Conservation (phyloP, 1,139 yeast genomes). For the Chernovozyma sophiae-reginae region DNA sequence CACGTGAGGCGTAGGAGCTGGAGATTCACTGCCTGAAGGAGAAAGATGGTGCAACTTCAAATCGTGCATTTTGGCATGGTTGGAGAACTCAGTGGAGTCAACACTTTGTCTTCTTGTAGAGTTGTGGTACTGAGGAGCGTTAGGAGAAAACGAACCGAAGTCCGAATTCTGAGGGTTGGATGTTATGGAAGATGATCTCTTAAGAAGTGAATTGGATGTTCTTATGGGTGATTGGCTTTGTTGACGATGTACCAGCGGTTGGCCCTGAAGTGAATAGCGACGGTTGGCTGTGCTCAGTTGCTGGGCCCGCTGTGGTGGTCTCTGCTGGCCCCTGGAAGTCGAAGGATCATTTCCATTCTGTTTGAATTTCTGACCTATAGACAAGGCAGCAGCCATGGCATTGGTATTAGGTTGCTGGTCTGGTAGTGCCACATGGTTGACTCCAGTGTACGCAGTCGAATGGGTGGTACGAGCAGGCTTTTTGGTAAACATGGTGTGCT, state of each 20-base stretch:
- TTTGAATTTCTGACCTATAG: conserved; percentile 28
- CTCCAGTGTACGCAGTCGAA: conserved; percentile 44
- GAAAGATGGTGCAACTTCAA: conserved; percentile 17
- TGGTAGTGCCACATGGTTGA: conserved; percentile 32
- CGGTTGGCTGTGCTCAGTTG: background rate
- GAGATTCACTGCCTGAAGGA: conserved; percentile 8
- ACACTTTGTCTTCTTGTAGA: conserved; percentile 5
- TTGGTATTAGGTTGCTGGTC: conserved; percentile 33
- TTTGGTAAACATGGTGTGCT: conserved; percentile 28
- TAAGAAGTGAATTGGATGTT: conserved; percentile 4
- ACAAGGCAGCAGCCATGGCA: conserved; percentile 46
- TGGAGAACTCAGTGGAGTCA: conserved; percentile 13
- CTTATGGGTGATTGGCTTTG: background rate
- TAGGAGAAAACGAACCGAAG: conserved; percentile 4
- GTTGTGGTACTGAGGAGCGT: conserved; percentile 1
- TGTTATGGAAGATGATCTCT: conserved; percentile 6
- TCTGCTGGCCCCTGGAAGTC: no score
- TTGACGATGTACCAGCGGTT: conserved; percentile 1
- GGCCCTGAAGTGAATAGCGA: conserved; percentile 3
- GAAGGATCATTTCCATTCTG: conserved; percentile 4
- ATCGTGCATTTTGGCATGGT: conserved; percentile 23
- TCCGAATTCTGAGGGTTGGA: conserved; percentile 1
- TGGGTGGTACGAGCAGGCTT: conserved; percentile 30
- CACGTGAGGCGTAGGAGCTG: conserved; percentile 8
- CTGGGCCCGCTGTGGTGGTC: background rate